phyloP scores from a whole-genome alignment of 768 basidiomycete genomes.

The Collybia sordida region DNA sequence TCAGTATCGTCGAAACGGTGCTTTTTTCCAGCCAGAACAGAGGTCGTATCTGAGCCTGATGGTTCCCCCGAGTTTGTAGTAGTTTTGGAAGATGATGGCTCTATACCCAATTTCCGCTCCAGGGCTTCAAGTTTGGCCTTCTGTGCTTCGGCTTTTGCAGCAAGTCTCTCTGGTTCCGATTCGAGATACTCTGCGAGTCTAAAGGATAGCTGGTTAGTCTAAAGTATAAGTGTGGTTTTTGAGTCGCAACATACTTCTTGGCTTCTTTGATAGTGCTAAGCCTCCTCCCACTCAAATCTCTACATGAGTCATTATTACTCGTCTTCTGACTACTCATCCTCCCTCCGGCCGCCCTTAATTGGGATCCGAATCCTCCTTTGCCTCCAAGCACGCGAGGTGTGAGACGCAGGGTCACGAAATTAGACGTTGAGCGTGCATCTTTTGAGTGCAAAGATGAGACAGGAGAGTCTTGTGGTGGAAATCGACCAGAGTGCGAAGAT shows the following conservation, averaged over 20 bases:
- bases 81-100: constrained; percentile 29
- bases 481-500: constrained; percentile 38
- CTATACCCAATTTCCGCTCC: constrained; percentile 82
- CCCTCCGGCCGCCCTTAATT: constrained; percentile 94
- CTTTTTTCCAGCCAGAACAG: constrained; percentile 69
- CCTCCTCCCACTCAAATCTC: constrained; percentile 87
- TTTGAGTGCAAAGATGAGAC: constrained; percentile 25
- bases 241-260: constrained; percentile 64
- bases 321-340: constrained; percentile 97
- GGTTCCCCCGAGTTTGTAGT: constrained; percentile 26
- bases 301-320: constrained; percentile 91
- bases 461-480: constrained; percentile 22
- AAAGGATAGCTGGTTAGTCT: constrained; percentile 3
- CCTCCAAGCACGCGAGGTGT: constrained; percentile 79
- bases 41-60: constrained; percentile 32
- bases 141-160: constrained; percentile 74
- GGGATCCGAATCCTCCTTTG: constrained; percentile 97
- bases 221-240: neutral
- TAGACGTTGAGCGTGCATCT: constrained; percentile 14
- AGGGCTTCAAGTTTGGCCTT: constrained; percentile 82
- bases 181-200: constrained; percentile 88
- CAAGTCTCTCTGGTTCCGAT: constrained; percentile 76
- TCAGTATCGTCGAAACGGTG: constrained; percentile 90
- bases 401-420: constrained; percentile 69
- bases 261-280: constrained; percentile 96